Percentiles rank a stretch among this genome's conserved stretches.
phyloP scores from a whole-genome alignment of 129 eudicot genomes.

The Artemisia tridentata region DNA sequence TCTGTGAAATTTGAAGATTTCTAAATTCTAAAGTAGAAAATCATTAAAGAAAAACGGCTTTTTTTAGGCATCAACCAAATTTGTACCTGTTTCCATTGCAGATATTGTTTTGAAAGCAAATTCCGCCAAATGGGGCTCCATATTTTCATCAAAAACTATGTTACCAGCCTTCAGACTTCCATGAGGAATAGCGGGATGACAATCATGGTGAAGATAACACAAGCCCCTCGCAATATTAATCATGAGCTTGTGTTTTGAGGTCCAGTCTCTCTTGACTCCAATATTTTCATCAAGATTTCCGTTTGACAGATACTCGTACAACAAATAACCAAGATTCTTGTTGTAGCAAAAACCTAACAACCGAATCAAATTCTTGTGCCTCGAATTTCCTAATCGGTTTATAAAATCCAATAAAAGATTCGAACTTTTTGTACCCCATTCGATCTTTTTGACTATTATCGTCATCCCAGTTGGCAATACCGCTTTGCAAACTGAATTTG shows the following conservation, averaged over 20 bases:
- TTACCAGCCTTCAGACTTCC: slow-evolving; percentile 70
- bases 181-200: slow-evolving; percentile 71
- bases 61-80: neutral
- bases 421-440: slow-evolving; percentile 59
- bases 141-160: slow-evolving; percentile 67
- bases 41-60: neutral
- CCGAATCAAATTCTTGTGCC: slow-evolving; percentile 76
- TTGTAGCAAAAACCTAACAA: slow-evolving; percentile 76
- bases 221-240: slow-evolving; percentile 62
- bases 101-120: slow-evolving; percentile 50
- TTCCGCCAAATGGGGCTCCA: slow-evolving; percentile 85
- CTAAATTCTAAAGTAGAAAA: neutral
- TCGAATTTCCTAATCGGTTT: slow-evolving; percentile 52
- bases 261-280: slow-evolving; percentile 59
- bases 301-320: slow-evolving; percentile 70
- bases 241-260: slow-evolving; percentile 57
- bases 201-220: slow-evolving; percentile 75
- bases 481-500: slow-evolving; percentile 57
- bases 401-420: slow-evolving; percentile 43
- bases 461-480: slow-evolving; percentile 78
- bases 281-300: slow-evolving; percentile 75
- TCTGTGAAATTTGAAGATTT: neutral
- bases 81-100: slow-evolving; percentile 56
- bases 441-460: slow-evolving; percentile 65
- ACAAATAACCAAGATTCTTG: slow-evolving; percentile 50